Conservation (phyloP, 1,284 basidiomycete species). For the Ustilago cynodontis region DNA sequence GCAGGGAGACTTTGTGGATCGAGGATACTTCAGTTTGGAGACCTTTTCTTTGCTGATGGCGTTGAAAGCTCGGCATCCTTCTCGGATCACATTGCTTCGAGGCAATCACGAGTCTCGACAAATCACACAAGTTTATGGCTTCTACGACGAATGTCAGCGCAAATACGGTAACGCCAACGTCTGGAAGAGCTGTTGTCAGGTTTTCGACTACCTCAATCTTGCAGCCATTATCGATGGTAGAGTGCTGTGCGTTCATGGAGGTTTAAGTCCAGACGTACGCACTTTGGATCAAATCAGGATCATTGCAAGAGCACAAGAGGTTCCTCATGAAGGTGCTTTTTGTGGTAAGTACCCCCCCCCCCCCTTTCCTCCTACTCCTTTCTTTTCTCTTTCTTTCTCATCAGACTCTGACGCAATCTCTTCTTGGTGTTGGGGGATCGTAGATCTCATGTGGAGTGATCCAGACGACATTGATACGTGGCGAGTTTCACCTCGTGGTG, state of each 20-base stretch:
- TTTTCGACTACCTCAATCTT: conserved; percentile 99
- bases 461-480: conserved; percentile 99
- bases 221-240: conserved; percentile 97
- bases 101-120: conserved; percentile 97
- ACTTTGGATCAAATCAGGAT: conserved; percentile 99
- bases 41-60: conserved; percentile 90
- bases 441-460: conserved; percentile 99
- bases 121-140: conserved; percentile 97
- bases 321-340: conserved; percentile 99
- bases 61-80: conserved; percentile 92
- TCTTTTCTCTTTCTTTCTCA: not conserved
- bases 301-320: conserved; percentile 92
- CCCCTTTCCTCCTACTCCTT: too few relatives aligned
- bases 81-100: conserved; percentile 87
- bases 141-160: conserved; percentile 92
- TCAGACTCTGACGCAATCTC: not conserved
- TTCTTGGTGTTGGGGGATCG: too few relatives aligned
- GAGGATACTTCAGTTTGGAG: conserved; percentile 96
- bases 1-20: conserved; percentile 96
- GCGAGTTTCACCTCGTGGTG: conserved; percentile 96
- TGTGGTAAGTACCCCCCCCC: conserved; percentile 22
- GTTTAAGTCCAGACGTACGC: conserved; percentile 95
- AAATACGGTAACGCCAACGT: conserved; percentile 93
- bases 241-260: conserved; percentile 99
- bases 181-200: conserved; percentile 99